A percentile compares a stretch with the other conserved stretches of the same genome.
phyloP scores from a whole-genome alignment of 1,284 basidiomycete genomes.

The Thecaphora frezii region DNA sequence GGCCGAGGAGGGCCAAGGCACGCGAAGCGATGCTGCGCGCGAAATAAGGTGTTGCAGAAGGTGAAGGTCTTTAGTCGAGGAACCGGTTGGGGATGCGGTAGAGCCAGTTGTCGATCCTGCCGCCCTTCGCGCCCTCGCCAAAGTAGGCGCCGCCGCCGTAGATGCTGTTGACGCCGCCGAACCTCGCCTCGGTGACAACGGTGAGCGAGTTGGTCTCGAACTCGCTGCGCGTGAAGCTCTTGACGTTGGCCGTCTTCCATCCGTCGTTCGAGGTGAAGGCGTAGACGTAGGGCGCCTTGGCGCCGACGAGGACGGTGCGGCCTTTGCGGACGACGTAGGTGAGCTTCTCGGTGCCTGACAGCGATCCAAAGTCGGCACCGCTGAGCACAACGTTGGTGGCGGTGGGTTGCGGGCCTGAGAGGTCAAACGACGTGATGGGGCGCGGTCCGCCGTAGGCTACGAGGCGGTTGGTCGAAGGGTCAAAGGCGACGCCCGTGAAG shows the following conservation, averaged over 20 bases:
- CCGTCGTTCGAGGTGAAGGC: conserved; percentile 41
- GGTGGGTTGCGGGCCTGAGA: conserved; percentile 22
- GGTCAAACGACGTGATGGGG: conserved; percentile 45
- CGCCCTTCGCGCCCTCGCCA: conserved; percentile 46
- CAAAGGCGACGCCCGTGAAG: conserved; percentile 50
- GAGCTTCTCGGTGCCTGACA: conserved; percentile 50
- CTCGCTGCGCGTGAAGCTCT: conserved; percentile 29
- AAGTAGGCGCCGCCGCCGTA: conserved; percentile 56
- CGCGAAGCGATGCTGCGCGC: no score
- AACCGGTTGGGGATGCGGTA: conserved; percentile 31
- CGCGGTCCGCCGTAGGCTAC: conserved; percentile 54
- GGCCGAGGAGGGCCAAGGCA: no score
- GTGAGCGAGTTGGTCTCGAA: conserved; percentile 48
- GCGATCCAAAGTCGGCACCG: conserved; percentile 37
- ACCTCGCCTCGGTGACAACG: conserved; percentile 43
- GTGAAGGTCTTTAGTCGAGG: not conserved
- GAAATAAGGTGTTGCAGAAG: no score
- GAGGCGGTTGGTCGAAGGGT: conserved; percentile 38
- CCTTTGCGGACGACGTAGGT: conserved; percentile 24
- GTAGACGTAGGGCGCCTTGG: conserved; percentile 50
- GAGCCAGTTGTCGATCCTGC: conserved; percentile 37
- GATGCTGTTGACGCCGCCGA: conserved; percentile 38
- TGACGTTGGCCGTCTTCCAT: conserved; percentile 41
- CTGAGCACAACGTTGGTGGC: conserved; percentile 34
- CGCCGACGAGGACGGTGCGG: conserved; percentile 37